Evolutionary conservation across 805 yeast genomes (phyloP).

Genomic region (Candida verbasci): DNA sequence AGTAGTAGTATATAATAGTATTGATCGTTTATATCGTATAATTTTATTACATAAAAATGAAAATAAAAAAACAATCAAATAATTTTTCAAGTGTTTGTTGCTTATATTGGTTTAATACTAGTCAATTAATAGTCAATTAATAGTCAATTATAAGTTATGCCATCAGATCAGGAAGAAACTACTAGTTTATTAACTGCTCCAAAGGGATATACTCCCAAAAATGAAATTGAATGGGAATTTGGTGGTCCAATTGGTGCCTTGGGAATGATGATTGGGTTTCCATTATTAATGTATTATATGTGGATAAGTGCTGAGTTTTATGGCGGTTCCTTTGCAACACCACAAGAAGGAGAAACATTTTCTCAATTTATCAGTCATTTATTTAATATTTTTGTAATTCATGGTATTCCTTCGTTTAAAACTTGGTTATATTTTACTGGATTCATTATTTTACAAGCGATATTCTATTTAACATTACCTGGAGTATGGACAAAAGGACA

Average conservation of each 20-base stretch:
- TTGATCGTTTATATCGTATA: no score
- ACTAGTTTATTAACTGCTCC: constrained; percentile 1
- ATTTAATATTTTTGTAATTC: constrained; percentile 40
- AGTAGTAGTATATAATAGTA: no score
- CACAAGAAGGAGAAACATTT: constrained; percentile 54
- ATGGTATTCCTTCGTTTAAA: constrained; percentile 47
- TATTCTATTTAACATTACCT: constrained; percentile 79
- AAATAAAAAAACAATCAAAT: no score
- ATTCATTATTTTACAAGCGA: constrained; percentile 64
- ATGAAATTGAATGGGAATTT: constrained; percentile 76
- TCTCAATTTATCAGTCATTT: constrained; percentile 42
- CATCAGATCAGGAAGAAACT: neutral
- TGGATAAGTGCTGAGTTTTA: constrained; percentile 87
- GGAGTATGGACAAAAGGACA: constrained; percentile 96
- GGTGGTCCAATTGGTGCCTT: constrained; percentile 90
- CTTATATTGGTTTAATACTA: no score
- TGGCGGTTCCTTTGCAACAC: constrained; percentile 68
- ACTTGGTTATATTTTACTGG: constrained; percentile 70
- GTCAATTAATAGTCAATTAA: no score
- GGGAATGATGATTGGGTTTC: constrained; percentile 92
- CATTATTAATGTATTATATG: constrained; percentile 92
- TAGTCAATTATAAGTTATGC: no score
- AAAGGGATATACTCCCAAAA: constrained; percentile 31
- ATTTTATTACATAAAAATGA: no score
- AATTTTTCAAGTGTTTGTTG: no score